These are phyloP conservation scores for Thielaviopsis ethacetica DNA, from an alignment of 2,329 filamentous ascomycete species.

Conservation along the genomic window DNA sequence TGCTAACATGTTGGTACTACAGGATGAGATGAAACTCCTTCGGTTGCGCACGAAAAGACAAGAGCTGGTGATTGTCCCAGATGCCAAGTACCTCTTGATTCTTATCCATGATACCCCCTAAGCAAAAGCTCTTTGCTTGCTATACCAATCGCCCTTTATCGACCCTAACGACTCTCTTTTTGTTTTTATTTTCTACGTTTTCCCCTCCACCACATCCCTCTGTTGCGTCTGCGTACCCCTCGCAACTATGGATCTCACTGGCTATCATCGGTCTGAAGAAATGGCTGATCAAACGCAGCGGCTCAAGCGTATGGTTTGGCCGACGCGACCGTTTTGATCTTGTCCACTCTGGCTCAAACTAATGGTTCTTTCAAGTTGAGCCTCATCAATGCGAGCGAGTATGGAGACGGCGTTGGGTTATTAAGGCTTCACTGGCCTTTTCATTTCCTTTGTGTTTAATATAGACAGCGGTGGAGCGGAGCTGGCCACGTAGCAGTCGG, in stretches of 20 bases:
- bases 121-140: conserved; percentile 25
- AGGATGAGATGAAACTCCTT: conserved; percentile 64
- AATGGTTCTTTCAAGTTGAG: background rate
- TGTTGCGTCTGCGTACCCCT: background rate
- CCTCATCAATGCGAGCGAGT: background rate
- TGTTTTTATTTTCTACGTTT: background rate
- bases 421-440: background rate
- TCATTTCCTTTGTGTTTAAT: background rate
- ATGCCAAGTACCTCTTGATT: conserved; percentile 61
- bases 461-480: background rate
- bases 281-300: background rate
- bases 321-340: background rate
- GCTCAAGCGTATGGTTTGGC: background rate
- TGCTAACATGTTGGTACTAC: conserved; percentile 6
- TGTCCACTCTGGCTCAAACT: background rate
- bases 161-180: background rate
- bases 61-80: conserved; percentile 70
- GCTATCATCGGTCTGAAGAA: background rate
- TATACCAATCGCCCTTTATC: background rate
- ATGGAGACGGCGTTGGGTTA: background rate
- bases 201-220: too few species aligned
- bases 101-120: conserved; percentile 70
- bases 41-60: conserved; percentile 70
- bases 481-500: background rate
- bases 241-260: background rate